Percentiles rank a stretch among this genome's conserved stretches.
Conservation (phyloP, 306 rosid genomes). For the Abrus precatorius region DNA sequence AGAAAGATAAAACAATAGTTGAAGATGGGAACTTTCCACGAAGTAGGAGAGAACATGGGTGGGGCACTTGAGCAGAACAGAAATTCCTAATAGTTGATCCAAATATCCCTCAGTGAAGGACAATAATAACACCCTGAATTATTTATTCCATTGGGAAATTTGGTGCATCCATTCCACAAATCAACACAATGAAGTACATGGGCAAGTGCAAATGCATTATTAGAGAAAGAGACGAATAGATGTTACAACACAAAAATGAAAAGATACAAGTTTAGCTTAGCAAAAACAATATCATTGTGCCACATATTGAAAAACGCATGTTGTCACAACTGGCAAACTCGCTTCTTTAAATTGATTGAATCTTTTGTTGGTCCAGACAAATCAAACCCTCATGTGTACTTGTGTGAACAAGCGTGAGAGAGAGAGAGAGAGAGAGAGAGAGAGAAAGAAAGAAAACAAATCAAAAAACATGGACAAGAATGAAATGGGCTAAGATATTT, state of each 20-base stretch:
- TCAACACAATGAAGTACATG: constrained; percentile 36
- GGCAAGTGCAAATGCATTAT: constrained; percentile 46
- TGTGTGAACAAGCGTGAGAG: neutral
- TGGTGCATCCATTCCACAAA: constrained; percentile 8
- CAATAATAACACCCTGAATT: constrained; percentile 31
- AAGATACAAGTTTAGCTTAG: neutral
- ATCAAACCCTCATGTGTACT: constrained; percentile 40
- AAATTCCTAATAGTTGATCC: constrained; percentile 35
- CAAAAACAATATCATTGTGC: constrained; percentile 10
- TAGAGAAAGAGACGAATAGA: constrained; percentile 8
- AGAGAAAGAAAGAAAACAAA: too few relatives aligned
- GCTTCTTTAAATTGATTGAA: constrained; percentile 22
- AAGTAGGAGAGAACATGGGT: constrained; percentile 52
- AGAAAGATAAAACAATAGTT: constrained; percentile 1
- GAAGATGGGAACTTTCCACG: constrained; percentile 49
- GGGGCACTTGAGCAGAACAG: constrained; percentile 32
- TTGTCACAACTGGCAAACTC: constrained; percentile 30
- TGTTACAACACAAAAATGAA: neutral
- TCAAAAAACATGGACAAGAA: constrained; percentile 29
- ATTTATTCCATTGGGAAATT: constrained; percentile 30
- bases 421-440: neutral
- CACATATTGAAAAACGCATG: constrained; percentile 26
- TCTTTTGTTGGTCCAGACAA: constrained; percentile 46
- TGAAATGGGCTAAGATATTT: constrained; percentile 45
- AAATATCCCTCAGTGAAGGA: constrained; percentile 39